Evolutionary conservation across 768 basidiomycete genomes (phyloP).

Genomic region (Boletus coccyginus): DNA sequence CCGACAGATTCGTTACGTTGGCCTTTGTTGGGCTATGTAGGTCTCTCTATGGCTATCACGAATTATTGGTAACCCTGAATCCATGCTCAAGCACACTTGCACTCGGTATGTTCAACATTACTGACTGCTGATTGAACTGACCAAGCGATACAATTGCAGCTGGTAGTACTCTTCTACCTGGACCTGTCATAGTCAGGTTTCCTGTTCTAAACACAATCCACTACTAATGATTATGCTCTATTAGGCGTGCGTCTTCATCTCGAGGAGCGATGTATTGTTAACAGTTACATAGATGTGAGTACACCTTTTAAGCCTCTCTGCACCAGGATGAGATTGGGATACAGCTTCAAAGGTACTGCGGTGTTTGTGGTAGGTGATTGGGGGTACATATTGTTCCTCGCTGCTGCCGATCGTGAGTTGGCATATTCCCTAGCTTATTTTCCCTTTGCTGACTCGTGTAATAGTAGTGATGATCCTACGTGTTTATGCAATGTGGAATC

Average conservation of each 20-base stretch:
- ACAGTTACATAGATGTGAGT: constrained; percentile 10
- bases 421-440: too few relatives aligned
- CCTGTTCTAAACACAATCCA: not conserved
- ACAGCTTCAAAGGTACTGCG: not conserved
- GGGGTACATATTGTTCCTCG: not conserved
- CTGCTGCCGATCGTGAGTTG: constrained; percentile 9
- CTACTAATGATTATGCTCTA: not conserved
- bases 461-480: constrained; percentile 18
- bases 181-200: constrained; percentile 5
- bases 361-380: not conserved
- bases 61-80: not conserved
- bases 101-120: not conserved
- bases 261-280: not conserved
- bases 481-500: constrained; percentile 10
- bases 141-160: not conserved
- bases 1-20: constrained; percentile 8
- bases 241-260: constrained; percentile 4
- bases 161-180: constrained; percentile 4
- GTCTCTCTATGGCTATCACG: not conserved
- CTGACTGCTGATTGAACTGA: not conserved
- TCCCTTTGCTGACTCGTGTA: not conserved
- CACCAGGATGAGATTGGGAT: not conserved
- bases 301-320: not conserved
- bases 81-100: not conserved
- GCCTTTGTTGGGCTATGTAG: constrained; percentile 7